Evolutionary conservation across 352 stramenopile genomes (phyloP).

Genomic region (Pythium oligandrum): DNA sequence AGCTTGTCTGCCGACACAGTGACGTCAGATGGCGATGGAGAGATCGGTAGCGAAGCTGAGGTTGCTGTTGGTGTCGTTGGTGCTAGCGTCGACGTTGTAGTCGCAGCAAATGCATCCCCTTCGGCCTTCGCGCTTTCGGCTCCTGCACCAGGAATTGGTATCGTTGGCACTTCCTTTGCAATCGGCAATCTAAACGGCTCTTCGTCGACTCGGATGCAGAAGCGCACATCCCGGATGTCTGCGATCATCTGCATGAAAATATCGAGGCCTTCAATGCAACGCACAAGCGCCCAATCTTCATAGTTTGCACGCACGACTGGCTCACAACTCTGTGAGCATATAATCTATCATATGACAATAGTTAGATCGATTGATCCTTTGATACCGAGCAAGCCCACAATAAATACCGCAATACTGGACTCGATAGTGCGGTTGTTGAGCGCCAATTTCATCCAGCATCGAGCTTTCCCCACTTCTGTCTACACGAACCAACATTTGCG

Average conservation of each 20-base stretch:
- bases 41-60: constrained; percentile 7
- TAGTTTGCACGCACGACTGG: constrained; percentile 70
- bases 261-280: constrained; percentile 61
- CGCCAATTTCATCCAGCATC: constrained; percentile 76
- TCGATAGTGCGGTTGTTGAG: constrained; percentile 79
- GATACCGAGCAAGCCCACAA: too few species aligned
- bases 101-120: constrained; percentile 7
- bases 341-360: constrained; percentile 34
- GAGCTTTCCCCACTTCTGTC: constrained; percentile 57
- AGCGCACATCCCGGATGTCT: constrained; percentile 62
- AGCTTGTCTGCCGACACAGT: constrained; percentile 22
- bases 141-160: constrained; percentile 8
- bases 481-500: constrained; percentile 9
- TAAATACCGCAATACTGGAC: constrained; percentile 60
- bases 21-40: constrained; percentile 19
- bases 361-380: too few species aligned
- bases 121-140: constrained; percentile 5
- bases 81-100: constrained; percentile 1
- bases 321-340: constrained; percentile 71
- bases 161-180: constrained; percentile 17
- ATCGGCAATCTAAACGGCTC: constrained; percentile 33
- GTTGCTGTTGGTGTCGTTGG: constrained; percentile 1
- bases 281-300: constrained; percentile 78
- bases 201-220: constrained; percentile 63
- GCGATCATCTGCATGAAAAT: constrained; percentile 76